phyloP scores from a whole-genome alignment of 2,329 filamentous ascomycete species.

The Cytospora piceicola region DNA sequence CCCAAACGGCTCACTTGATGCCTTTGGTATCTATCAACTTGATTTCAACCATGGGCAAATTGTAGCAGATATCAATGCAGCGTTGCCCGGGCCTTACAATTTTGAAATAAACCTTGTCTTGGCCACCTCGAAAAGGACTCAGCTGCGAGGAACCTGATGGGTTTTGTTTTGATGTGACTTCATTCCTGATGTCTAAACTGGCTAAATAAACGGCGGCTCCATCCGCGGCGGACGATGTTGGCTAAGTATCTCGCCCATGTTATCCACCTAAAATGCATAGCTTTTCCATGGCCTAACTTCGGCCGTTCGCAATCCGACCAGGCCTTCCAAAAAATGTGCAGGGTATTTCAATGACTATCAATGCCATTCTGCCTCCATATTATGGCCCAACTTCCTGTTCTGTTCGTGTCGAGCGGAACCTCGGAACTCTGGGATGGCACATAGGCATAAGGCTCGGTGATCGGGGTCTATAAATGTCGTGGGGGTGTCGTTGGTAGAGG shows the following conservation, averaged over 20 bases:
- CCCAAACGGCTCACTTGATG: not conserved
- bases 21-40: not conserved
- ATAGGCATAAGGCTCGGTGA: slow-evolving; percentile 3
- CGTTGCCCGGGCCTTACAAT: not conserved
- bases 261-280: slow-evolving; percentile 17
- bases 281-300: slow-evolving; percentile 13
- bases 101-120: not conserved
- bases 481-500: slow-evolving; percentile 6
- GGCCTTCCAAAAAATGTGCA: slow-evolving; percentile 14
- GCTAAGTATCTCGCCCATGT: slow-evolving; percentile 13
- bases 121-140: no score
- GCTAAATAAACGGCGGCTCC: slow-evolving; percentile 19
- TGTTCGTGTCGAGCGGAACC: not conserved
- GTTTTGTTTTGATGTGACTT: not conserved
- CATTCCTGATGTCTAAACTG: slow-evolving; percentile 19
- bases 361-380: slow-evolving; percentile 16
- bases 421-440: not conserved
- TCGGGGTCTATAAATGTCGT: slow-evolving; percentile 8
- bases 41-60: not conserved
- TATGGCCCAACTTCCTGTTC: not conserved
- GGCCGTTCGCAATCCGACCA: slow-evolving; percentile 1
- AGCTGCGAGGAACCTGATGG: not conserved
- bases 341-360: slow-evolving; percentile 21
- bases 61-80: no score
- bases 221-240: slow-evolving; percentile 20